phyloP scores from a whole-genome alignment of 257 asterid species.

The Capsicum rhomboideum region DNA sequence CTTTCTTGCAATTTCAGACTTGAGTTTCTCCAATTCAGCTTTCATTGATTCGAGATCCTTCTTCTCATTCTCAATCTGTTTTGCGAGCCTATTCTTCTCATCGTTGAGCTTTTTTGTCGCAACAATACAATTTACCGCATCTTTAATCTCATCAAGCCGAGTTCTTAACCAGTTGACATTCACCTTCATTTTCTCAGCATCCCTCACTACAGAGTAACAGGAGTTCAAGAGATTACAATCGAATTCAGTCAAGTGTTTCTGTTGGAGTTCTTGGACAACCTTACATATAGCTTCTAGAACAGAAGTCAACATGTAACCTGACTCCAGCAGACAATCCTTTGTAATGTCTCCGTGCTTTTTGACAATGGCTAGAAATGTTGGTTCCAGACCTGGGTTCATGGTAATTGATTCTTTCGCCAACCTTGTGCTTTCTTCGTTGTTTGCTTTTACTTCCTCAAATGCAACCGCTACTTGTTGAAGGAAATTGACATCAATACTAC shows the following conservation, averaged over 20 bases:
- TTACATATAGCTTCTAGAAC: constrained; percentile 12
- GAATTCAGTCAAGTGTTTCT: constrained; percentile 12
- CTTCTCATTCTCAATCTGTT: not conserved
- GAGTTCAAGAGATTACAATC: constrained; percentile 5
- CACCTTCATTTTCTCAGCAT: constrained; percentile 18
- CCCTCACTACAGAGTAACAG: not conserved
- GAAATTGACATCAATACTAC: not conserved
- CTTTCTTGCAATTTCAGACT: constrained; percentile 2
- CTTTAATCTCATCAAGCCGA: no score
- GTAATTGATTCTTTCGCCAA: not conserved
- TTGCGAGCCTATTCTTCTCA: constrained; percentile 5
- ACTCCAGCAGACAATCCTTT: no score
- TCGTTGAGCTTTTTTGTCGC: constrained; percentile 1
- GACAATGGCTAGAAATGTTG: not conserved
- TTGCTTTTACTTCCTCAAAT: not conserved
- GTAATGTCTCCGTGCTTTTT: not conserved
- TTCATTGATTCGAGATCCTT: not conserved
- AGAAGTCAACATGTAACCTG: no score
- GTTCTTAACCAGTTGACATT: no score
- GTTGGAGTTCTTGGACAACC: constrained; percentile 22
- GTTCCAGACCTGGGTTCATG: not conserved
- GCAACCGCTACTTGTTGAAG: constrained; percentile 5
- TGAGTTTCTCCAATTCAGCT: constrained; percentile 9
- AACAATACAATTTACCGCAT: not conserved
- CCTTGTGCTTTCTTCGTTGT: not conserved